A percentile compares a stretch with the other conserved stretches of the same genome.
These are phyloP conservation scores for Auricularia sp. DNA, from an alignment of 768 basidiomycete genomes.

Conservation along the genomic window DNA sequence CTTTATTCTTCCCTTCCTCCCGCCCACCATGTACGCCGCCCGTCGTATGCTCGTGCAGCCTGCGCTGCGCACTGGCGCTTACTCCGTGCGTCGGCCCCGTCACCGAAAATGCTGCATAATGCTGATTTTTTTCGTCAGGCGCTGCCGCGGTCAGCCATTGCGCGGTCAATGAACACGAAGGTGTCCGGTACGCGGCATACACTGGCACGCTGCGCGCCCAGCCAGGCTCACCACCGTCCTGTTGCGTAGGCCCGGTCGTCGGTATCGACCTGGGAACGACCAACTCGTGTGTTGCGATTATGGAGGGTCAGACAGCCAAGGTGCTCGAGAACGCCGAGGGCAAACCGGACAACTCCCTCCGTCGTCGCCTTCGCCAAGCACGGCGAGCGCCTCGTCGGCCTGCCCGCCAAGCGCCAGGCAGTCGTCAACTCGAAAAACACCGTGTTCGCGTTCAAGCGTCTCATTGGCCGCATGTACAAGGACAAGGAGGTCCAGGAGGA, in stretches of 20 bases:
- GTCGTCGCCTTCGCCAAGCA: constrained; percentile 99
- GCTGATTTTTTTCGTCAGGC: constrained; percentile 29
- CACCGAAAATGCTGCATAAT: background rate
- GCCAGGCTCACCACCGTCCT: background rate
- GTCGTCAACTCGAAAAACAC: constrained; percentile 94
- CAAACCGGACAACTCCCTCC: constrained; percentile 94
- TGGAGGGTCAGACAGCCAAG: constrained; percentile 91
- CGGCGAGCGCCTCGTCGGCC: constrained; percentile 89
- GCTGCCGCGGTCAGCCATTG: constrained; percentile 62
- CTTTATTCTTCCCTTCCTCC: constrained; percentile 30
- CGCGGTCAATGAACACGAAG: constrained; percentile 93
- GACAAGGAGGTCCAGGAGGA: constrained; percentile 94
- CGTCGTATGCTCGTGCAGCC: constrained; percentile 54
- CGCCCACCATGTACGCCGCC: constrained; percentile 62
- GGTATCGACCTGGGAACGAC: constrained; percentile 96
- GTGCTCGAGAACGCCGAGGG: constrained; percentile 98
- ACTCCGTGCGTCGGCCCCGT: constrained; percentile 37
- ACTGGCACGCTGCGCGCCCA: constrained; percentile 15
- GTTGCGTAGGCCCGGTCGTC: constrained; percentile 62
- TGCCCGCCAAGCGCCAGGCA: constrained; percentile 94
- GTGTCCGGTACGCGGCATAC: constrained; percentile 52
- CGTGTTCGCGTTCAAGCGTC: constrained; percentile 86
- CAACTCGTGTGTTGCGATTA: constrained; percentile 84
- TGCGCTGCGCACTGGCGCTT: constrained; percentile 48
- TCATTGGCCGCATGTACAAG: constrained; percentile 86